Conservation (phyloP, 2,329 filamentous ascomycete genomes). For the Fusarium sp. region DNA sequence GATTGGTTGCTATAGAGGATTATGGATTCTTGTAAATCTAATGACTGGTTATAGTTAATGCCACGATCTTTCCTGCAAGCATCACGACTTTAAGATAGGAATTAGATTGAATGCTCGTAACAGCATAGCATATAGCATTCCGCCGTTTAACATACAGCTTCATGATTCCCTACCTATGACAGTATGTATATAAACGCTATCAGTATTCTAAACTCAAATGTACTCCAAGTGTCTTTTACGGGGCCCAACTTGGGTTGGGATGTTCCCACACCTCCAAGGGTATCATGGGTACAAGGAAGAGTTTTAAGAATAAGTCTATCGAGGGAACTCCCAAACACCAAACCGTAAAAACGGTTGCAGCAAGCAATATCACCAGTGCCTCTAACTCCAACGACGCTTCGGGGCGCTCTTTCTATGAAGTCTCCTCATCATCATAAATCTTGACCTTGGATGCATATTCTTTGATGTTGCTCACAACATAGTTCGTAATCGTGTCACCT, state of each 20-base stretch:
- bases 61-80: not conserved
- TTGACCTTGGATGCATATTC: conserved; percentile 87
- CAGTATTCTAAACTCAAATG: conserved; percentile 1
- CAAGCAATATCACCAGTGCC: conserved; percentile 11
- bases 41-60: conserved; percentile 10
- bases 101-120: not conserved
- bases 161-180: not conserved
- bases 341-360: conserved; percentile 21
- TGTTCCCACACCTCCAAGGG: conserved; percentile 30
- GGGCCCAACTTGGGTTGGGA: conserved; percentile 25
- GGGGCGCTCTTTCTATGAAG: conserved; percentile 35
- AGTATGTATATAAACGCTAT: not conserved
- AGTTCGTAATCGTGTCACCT: conserved; percentile 82
- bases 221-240: not conserved
- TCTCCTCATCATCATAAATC: conserved; percentile 75
- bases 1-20: not conserved
- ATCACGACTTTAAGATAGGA: conserved; percentile 11
- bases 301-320: conserved; percentile 31
- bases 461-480: conserved; percentile 82
- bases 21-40: conserved; percentile 3
- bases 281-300: conserved; percentile 33
- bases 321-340: conserved; percentile 45
- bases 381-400: conserved; percentile 8
- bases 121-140: not conserved
- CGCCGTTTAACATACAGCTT: not conserved